phyloP scores from a whole-genome alignment of 345 rosid genomes.

The Pistacia integerrima region DNA sequence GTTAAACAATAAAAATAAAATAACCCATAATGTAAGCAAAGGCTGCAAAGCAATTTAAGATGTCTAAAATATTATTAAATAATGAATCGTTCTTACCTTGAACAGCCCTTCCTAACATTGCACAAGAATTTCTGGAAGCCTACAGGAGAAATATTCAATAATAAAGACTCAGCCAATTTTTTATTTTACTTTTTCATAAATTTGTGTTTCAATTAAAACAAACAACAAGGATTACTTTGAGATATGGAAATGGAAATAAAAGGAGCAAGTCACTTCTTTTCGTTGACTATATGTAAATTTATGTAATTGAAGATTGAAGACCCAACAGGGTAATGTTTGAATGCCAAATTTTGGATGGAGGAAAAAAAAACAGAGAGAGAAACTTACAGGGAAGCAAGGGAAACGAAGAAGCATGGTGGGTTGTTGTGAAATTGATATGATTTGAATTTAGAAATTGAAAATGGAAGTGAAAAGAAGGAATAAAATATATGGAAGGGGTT shows the following conservation, averaged over 20 bases:
- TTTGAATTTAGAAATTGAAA: neutral
- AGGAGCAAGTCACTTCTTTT: neutral
- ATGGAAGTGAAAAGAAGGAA: neutral
- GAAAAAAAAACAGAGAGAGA: neutral
- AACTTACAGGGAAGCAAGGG: conserved; percentile 1
- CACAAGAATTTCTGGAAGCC: conserved; percentile 27
- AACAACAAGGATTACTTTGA: too few relatives aligned
- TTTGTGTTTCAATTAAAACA: too few relatives aligned
- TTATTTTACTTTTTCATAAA: too few relatives aligned
- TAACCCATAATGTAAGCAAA: neutral
- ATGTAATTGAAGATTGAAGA: too few relatives aligned
- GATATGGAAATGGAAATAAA: neutral
- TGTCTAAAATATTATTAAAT: neutral
- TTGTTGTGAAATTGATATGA: neutral
- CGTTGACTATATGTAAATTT: neutral
- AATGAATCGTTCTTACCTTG: conserved; percentile 38
- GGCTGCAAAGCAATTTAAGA: neutral
- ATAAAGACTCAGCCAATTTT: too few relatives aligned
- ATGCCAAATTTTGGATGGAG: neutral
- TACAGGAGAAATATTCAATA: conserved; percentile 16
- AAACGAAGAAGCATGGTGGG: conserved; percentile 14
- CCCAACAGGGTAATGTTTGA: neutral
- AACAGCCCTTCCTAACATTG: conserved; percentile 26
- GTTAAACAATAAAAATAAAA: too few relatives aligned
- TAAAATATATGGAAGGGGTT: neutral